Evolutionary conservation across 1,284 basidiomycete genomes (phyloP), one percentile per base, ranked within the genome.

Genomic region (Naganishia cerealis): DNA sequence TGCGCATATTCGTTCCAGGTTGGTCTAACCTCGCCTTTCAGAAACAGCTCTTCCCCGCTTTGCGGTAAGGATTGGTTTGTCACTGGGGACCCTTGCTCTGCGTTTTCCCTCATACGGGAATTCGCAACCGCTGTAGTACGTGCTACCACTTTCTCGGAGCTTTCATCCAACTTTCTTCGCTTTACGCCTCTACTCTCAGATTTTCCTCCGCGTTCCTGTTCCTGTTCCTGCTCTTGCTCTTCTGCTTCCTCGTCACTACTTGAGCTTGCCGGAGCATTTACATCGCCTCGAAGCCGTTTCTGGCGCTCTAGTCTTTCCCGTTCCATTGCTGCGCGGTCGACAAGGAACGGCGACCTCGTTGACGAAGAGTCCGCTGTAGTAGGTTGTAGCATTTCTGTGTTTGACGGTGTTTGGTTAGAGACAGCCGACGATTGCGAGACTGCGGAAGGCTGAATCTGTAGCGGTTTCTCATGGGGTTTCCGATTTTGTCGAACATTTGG

Each of bases 291-390:
- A 3, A 62, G 18, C 13, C 61, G 39, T 48, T 65, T 68, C 65
- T 78, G 76, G 9, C 79, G 71, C 12, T 75, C 77, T 12, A 77
- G 59, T 5, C 79, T 67, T 66, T 81, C 79, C 18, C 67, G 70
- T 63, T 81, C 79, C 66, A 81, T 59, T 62, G 76, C 74, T 0
- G 77, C 77, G 2, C 79, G 74, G 67, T 79, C 77, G 12, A 54
- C 42, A 29, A 50, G 61, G 21, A 63, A 63, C 16, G 52, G 50
- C 29, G 61, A 36, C 16, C n/a, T 56, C 1, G 38, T n/a, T 16
- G 15, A 36, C 4, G 33, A 36, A 15, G 54, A 66, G 33, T 52
- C 42, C 33, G 39, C 18, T 43, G 62, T n/a, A 12, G 52, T 42
- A 16, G n/a, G 50, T 13, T 50, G 29, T 53, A 18, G 9, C n/a